phyloP scores from a whole-genome alignment of 2,329 filamentous ascomycete species.

The Alternaria postmessia region DNA sequence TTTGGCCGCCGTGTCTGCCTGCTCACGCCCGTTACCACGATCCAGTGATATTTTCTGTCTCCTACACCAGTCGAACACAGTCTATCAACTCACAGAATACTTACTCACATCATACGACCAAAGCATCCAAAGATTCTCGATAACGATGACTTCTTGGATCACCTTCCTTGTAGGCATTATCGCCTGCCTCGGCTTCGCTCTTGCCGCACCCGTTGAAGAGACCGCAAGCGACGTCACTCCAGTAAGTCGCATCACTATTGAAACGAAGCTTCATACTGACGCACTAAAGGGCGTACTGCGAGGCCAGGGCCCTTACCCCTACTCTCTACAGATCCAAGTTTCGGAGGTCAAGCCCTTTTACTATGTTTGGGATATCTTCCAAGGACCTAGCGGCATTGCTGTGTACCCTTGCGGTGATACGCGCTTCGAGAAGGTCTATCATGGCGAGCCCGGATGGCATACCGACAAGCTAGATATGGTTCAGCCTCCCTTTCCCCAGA shows the following conservation, averaged over 20 bases:
- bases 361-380: constrained; percentile 7
- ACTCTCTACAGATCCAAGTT: constrained; percentile 5
- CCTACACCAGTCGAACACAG: background rate
- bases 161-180: background rate
- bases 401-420: constrained; percentile 6
- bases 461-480: constrained; percentile 1
- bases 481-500: background rate
- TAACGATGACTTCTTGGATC: background rate
- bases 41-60: no score
- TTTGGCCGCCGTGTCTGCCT: background rate
- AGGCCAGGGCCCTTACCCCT: background rate
- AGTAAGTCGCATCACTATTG: background rate
- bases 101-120: background rate
- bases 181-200: background rate
- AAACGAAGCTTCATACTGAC: background rate
- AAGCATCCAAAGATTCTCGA: no score
- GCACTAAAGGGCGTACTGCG: background rate
- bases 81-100: background rate
- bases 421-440: constrained; percentile 4
- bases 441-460: constrained; percentile 1
- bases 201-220: background rate
- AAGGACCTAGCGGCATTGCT: constrained; percentile 4
- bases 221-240: background rate
- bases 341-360: background rate
- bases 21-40: background rate